Base-by-base conservation (phyloP, 208 protist genomes). In the Trypanosoma lewisi region DNA sequence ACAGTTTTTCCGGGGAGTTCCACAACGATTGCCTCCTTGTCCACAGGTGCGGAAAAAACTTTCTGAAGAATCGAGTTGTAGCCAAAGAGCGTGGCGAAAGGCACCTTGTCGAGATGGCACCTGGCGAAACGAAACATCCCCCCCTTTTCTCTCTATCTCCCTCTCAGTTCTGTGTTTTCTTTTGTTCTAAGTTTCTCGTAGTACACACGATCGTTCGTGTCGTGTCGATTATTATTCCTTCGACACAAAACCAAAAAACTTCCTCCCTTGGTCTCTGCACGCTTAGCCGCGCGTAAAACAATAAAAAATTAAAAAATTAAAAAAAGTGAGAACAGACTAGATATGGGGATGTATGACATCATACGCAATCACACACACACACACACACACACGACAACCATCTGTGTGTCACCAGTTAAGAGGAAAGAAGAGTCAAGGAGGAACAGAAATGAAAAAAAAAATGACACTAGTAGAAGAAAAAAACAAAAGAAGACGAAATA, bases 1-100 rank as follows among this genome's bases (percentile, higher is more conserved):
- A 74, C 67, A 11, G 33, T 30, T 31, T 50, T 44, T 0, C 81
- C 80, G 4, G 85, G 76, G n/a, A 89, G 25, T 75, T 95, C 89
- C 39, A 80, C 77, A 23, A 67, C 77, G 51, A 95, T 71, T 31
- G 85, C 85, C 39, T 87, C 79, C 54, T 80, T 80, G 34, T 76
- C 48, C 28, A 66, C 64, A 19, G 77, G 78, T 1, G 89, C 75
- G 21, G 67, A 52, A 61, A 95, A 95, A 21, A 95, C 78, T 51
- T 63, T 79, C 37, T 79, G 63, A 37, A 95, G 77, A 33, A 93
- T 75, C 27, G 50, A 19, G 67, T 89, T 91, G 73, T 91, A 79
- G 44, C 59, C 67, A 67, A 95, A 95, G 56, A 95, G 71, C 19
- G 76, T 82, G 44, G 88, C 75, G 65, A 88, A 95, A 19, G 82